phyloP scores from a whole-genome alignment of 129 eudicot genomes.

The Helichrysum umbraculigerum region DNA sequence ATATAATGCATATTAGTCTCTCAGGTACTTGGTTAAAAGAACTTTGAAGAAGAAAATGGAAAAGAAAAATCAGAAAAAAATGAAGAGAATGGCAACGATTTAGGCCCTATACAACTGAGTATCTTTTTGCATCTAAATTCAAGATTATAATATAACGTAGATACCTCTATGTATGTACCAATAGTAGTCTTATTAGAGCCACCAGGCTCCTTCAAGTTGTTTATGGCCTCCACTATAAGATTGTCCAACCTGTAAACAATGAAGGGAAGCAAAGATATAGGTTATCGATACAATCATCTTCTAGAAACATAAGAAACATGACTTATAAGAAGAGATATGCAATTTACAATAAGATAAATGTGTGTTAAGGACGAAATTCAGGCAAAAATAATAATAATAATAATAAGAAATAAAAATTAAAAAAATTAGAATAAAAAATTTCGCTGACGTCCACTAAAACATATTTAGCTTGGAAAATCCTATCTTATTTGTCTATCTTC shows the following conservation, averaged over 20 bases:
- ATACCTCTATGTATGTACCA: constrained; percentile 91
- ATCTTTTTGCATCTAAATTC: not conserved
- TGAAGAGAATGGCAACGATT: not conserved
- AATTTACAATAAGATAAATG: not conserved
- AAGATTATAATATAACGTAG: not conserved
- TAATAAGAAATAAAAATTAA: too few relatives aligned
- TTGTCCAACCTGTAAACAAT: constrained; percentile 75
- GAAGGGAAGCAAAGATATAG: constrained; percentile 14
- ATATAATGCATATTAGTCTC: not conserved
- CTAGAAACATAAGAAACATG: constrained; percentile 2
- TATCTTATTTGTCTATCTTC: not conserved
- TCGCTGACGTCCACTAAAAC: not conserved
- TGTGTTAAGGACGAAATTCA: not conserved
- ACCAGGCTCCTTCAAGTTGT: constrained; percentile 84
- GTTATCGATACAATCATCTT: constrained; percentile 15
- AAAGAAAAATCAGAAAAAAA: not conserved
- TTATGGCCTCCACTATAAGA: constrained; percentile 91
- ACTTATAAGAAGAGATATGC: not conserved
- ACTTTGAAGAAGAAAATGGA: not conserved
- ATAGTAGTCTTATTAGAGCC: constrained; percentile 93
- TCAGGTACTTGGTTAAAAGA: not conserved
- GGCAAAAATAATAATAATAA: not conserved
- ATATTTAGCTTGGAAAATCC: not conserved
- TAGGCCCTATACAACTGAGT: not conserved
- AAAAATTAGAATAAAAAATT: too few relatives aligned